Base-by-base conservation (phyloP, 163 green algal species). In the Coccomyxa subellipsoidea region DNA sequence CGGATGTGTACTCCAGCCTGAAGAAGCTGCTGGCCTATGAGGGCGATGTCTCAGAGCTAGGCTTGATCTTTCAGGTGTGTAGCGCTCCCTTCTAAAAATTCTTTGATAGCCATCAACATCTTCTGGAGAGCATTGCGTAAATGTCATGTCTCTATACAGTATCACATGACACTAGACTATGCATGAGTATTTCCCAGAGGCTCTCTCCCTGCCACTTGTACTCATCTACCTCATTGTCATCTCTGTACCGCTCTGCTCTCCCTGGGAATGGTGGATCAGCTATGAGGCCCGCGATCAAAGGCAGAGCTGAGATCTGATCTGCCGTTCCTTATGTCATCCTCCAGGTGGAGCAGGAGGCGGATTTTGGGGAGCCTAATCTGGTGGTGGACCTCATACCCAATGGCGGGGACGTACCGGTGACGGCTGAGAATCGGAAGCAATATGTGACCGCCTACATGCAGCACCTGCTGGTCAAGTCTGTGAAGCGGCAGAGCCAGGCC, bases 371-470 rank as follows among this genome's bases (percentile, higher is more conserved):
- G n/a, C 53, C 53, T n/a, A 76, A 38, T 10, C 25, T 76, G 15
- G 31, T 38, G 25, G n/a, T 82, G 21, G 81, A 85, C 23, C 31
- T 85, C 54, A n/a, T 79, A 38, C 71, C 54, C 34, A 38, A 72
- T 37, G 81, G 81, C n/a, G 81, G 36, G 0, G 7, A 79, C 15
- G 54, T 77, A 18, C 32, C 54, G 8, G 78, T 86, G 9, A 83
- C 40, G 7, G 23, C 39, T n/a, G 53, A 70, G 54, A 93, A 98
- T 87, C 78, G 90, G 59, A 25, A 85, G 37, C 76, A 95, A 85
- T 98, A 96, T 83, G 92, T 95, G 35, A 84, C 93, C 9, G 87
- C 94, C 18, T 95, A 95, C 82, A 87, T 87, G 0, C 40, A 92
- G 53, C 95, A 93, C 84, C 71, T 94, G 54, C 91, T 98, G 47